Evolutionary conservation across 2,329 filamentous ascomycete genomes (phyloP), one percentile per base, ranked within the genome.

Genomic region (Sporothrix euskadiensis): DNA sequence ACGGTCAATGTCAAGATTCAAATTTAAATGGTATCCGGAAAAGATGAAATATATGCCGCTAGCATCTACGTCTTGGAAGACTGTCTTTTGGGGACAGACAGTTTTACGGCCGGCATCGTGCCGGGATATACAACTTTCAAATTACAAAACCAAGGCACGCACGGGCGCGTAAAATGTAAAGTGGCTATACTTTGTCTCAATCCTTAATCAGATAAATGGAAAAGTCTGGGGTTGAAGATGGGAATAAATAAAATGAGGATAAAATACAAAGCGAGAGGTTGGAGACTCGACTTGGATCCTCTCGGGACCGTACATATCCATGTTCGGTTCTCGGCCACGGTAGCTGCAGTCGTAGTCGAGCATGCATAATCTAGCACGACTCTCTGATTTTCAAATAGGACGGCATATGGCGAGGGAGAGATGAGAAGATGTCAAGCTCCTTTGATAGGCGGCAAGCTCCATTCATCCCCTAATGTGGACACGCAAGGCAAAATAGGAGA

Each of bases 81-180:
- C 4, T 5, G 41, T 10, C 4, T 10, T 1, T 7, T n/a, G 22
- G 49, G 16, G 26, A n/a, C n/a, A 22, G 14, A n/a, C 52, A 49
- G n/a, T 35, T 56, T 4, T 1, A 14, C 47, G 44, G 26, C 47
- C 30, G n/a, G 30, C 9, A 16, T 56, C 47, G 32, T 32, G 49
- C 32, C 44, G 49, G 19, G 30, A 69, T 56, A 69, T 69, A 54
- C 19, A 41, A 56, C 30, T 56, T 69, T 19, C 19, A 26, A n/a
- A 9, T 52, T 9, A 69, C 26, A 44, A 56, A 26, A 69, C 12
- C 22, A 12, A 69, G 22, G 26, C n/a, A n/a, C n/a, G 49, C 8
- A 57, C 26, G 32, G 49, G 66, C 19, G 65, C 26, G 8, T 41
- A 39, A 39, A n/a, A 14, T 35, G 41, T 7, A 32, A 32, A 69